Evolutionary conservation across 306 rosid genomes (phyloP), one percentile per base, ranked within the genome.

Genomic region (Aeschynomene evenia): DNA sequence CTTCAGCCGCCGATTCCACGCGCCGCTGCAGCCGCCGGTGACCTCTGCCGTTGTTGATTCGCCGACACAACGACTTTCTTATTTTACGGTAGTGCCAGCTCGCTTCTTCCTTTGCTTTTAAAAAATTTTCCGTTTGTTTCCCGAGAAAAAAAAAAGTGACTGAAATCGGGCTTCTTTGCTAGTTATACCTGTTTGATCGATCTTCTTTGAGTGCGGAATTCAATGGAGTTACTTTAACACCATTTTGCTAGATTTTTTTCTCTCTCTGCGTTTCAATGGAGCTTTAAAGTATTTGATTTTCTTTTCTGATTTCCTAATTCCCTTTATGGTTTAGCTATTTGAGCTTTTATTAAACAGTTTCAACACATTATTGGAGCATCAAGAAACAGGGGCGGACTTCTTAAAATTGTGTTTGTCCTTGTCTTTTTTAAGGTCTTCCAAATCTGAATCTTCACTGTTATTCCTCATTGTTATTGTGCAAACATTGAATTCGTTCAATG

Each of bases 1-100:
- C 74, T 40, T 2, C 26, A 12, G 54, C 70, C 76, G 68, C 84
- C 79, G 81, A 59, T 50, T 72, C 43, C 52, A 74, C 66, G 72
- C 55, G 52, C 76, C 68, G 51, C 42, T 43, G 13, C 63, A 50
- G 21, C 81, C 57, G 21, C 81, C 52, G 80, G 59, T 64, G 57
- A 74, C 71, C 82, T 49, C 43, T 9, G 58, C 68, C 24, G 56
- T 13, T 16, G 42, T 26, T 34, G 66, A 71, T 29, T 75, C 70
- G 36, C 33, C 40, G 45, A 14, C 48, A 12, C 75, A 24, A 77
- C 20, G 9, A 18, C n/a, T 1, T 45, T 14, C 6, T 5, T 15
- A n/a, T 52, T 40, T 22, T 80, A 87, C 77, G 68, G 37, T 48
- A 13, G 29, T 34, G 13, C 6, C 16, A 37, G 26, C 55, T 69